Percentiles rank a stretch among this genome's conserved stretches.
Conservation (phyloP, 495 filamentous ascomycete species). For the Lophiotrema nucula region DNA sequence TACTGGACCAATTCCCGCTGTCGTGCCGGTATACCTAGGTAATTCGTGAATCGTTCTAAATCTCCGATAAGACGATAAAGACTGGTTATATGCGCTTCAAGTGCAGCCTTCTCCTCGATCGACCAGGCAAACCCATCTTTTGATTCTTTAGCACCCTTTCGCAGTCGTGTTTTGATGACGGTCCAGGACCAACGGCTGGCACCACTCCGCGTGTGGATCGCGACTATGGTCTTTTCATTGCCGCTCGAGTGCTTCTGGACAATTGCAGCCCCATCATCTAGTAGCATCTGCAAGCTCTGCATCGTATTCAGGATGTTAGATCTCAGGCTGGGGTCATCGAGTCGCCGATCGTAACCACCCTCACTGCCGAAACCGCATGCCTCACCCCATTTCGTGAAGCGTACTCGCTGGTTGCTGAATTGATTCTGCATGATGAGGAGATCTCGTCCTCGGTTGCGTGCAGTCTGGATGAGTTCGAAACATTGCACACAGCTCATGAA, state of each 20-base stretch:
- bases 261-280: background rate
- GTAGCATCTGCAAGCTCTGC: background rate
- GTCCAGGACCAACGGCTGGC: constrained; percentile 3
- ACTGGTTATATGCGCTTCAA: background rate
- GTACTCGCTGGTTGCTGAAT: constrained; percentile 3
- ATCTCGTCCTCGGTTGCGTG: background rate
- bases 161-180: background rate
- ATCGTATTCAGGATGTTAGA: background rate
- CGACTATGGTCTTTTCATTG: background rate
- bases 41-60: background rate
- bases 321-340: background rate
- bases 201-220: background rate
- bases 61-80: background rate
- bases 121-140: background rate
- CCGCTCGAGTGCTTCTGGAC: background rate
- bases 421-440: background rate
- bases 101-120: background rate
- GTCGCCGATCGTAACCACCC: background rate
- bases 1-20: background rate
- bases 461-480: constrained; percentile 5
- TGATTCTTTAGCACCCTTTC: background rate
- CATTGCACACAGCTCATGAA: constrained; percentile 4
- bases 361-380: background rate
- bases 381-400: constrained; percentile 2
- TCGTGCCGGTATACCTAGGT: background rate